phyloP scores from a whole-genome alignment of 2,329 filamentous ascomycete genomes.

The Aureobasidium sp. region DNA sequence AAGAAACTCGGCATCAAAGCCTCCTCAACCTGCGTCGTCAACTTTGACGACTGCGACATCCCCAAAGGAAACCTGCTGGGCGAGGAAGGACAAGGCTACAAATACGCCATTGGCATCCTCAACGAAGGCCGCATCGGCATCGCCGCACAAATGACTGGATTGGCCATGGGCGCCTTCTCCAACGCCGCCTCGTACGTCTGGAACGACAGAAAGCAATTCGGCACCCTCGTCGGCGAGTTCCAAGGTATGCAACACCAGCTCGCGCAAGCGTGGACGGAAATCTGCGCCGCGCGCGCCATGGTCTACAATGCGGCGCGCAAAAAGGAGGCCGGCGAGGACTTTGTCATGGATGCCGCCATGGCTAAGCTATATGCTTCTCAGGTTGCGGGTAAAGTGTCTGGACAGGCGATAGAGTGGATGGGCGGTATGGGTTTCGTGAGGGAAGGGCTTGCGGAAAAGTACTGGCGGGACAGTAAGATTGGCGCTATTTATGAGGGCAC shows the following conservation, averaged over 20 bases:
- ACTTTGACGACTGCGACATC: slow-evolving; percentile 92
- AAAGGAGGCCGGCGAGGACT: slow-evolving; percentile 95
- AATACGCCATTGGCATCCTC: slow-evolving; percentile 88
- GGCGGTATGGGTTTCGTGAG: slow-evolving; percentile 98
- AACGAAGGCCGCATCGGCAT: slow-evolving; percentile 98
- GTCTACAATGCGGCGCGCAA: slow-evolving; percentile 95
- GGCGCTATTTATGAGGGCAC: slow-evolving; percentile 87
- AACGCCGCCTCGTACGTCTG: slow-evolving; percentile 92
- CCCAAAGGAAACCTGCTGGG: slow-evolving; percentile 84
- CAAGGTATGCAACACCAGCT: slow-evolving; percentile 99
- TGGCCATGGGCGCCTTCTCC: slow-evolving; percentile 89
- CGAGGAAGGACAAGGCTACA: slow-evolving; percentile 87
- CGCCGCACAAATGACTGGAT: slow-evolving; percentile 95
- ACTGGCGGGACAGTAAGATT: slow-evolving; percentile 96
- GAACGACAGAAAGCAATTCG: slow-evolving; percentile 98
- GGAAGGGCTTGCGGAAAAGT: slow-evolving; percentile 96
- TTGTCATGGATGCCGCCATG: slow-evolving; percentile 95
- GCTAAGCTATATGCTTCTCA: slow-evolving; percentile 93
- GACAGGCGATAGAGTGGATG: slow-evolving; percentile 96
- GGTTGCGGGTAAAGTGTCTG: slow-evolving; percentile 78
- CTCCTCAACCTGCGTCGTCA: slow-evolving; percentile 93
- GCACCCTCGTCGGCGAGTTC: slow-evolving; percentile 87
- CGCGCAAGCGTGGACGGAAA: slow-evolving; percentile 91
- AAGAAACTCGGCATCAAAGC: slow-evolving; percentile 98
- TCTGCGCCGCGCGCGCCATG: slow-evolving; percentile 79